A percentile compares a stretch with the other conserved stretches of the same genome.
These are phyloP conservation scores for Bipolaris zeicola DNA, from an alignment of 2,329 filamentous ascomycete species.

Conservation along the genomic window DNA sequence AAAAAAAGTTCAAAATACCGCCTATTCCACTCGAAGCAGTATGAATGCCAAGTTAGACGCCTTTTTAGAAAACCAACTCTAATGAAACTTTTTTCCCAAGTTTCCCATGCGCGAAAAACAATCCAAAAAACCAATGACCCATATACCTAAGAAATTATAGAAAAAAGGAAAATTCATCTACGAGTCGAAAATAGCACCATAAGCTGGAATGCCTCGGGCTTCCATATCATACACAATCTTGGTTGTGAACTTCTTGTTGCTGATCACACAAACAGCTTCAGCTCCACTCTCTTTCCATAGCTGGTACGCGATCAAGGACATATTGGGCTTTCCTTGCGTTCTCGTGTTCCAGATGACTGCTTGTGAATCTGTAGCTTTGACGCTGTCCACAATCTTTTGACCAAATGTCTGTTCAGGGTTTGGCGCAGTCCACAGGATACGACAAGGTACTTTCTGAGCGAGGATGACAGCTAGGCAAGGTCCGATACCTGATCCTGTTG, in stretches of 20 bases:
- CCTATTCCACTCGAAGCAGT: too few species aligned
- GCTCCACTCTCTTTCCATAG: conserved; percentile 58
- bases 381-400: conserved; percentile 60
- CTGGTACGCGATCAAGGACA: conserved; percentile 62
- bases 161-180: conserved; percentile 32
- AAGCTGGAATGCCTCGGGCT: conserved; percentile 68
- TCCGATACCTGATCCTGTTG: conserved; percentile 47
- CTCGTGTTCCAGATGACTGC: conserved; percentile 73
- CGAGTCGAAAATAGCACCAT: conserved; percentile 76
- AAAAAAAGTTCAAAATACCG: too few species aligned
- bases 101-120: too few species aligned
- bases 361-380: conserved; percentile 64
- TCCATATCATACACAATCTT: conserved; percentile 74
- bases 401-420: conserved; percentile 70
- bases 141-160: too few species aligned
- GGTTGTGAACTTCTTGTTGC: conserved; percentile 71
- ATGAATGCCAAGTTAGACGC: too few species aligned
- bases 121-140: too few species aligned
- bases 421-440: conserved; percentile 74
- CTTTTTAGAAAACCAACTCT: too few species aligned
- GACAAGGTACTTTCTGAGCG: conserved; percentile 54
- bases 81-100: too few species aligned
- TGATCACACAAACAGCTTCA: conserved; percentile 76
- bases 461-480: conserved; percentile 60
- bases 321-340: conserved; percentile 65